Evolutionary conservation across 1,284 basidiomycete genomes (phyloP).

Genomic region (Cystobasidium sp.): DNA sequence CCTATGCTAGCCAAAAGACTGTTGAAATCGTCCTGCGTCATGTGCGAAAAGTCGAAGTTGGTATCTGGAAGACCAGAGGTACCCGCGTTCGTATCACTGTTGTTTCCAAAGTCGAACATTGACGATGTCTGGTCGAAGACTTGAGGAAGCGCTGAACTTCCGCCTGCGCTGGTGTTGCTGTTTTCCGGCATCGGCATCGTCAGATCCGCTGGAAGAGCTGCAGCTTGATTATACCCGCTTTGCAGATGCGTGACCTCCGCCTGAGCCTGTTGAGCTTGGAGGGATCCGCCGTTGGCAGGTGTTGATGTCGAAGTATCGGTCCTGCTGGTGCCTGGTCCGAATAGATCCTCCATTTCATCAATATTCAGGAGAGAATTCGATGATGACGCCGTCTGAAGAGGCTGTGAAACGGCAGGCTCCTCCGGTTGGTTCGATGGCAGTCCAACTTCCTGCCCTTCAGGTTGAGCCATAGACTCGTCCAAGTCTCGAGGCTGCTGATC

Average conservation of each 20-base stretch:
- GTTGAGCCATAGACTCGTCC: no score
- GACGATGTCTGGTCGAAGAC: neutral
- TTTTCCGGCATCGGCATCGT: no score
- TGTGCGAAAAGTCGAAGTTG: constrained; percentile 37
- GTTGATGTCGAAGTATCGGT: constrained; percentile 23
- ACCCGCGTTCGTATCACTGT: neutral
- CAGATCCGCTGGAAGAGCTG: no score
- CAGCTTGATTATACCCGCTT: no score
- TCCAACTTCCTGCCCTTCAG: neutral
- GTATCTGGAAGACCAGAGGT: neutral
- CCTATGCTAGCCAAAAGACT: constrained; percentile 20
- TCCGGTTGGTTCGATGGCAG: neutral
- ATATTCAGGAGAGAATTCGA: constrained; percentile 13
- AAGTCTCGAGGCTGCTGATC: no score
- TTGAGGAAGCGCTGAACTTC: neutral
- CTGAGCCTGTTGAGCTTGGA: neutral
- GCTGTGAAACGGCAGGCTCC: neutral
- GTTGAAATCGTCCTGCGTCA: constrained; percentile 37
- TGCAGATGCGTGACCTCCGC: no score
- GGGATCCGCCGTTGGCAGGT: neutral
- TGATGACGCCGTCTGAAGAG: neutral
- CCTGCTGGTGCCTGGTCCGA: constrained; percentile 23
- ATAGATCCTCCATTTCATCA: constrained; percentile 43
- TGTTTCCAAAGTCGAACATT: constrained; percentile 14
- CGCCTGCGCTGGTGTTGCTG: no score